Evolutionary conservation across 768 basidiomycete genomes (phyloP), one percentile per base, ranked within the genome.

Genomic region (Suillus alpinus): DNA sequence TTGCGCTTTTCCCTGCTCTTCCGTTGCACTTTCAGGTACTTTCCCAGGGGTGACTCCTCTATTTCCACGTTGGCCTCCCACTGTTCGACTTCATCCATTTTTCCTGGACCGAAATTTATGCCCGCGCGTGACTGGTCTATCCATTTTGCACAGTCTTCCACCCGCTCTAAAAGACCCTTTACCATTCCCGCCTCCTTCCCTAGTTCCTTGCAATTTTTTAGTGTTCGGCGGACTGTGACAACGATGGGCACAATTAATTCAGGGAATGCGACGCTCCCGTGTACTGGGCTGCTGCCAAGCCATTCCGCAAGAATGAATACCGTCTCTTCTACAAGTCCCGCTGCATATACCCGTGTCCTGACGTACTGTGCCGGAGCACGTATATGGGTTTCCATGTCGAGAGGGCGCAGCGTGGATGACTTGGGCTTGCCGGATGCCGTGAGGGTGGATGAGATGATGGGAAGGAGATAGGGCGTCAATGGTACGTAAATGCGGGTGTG

Each of bases 201-300:
- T 10, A 58, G 40, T 13, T 69, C 62, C 59, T 82, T 83, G 29
- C 80, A 77, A 41, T 75, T 78, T 73, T 97, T 98, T 65, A 95
- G 67, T 58, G 84, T 80, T 65, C 89, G 88, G 47, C 86, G 86
- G 56, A 99, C 77, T 1, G 84, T 78, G 12, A 91, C 81, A 16
- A 87, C 75, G 40, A 95, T 77, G 3, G 95, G 95, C 13, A 98
- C 84, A 14, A 86, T 80, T 43, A 96, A 81, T 75, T 99, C 97
- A 2, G 97, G 96, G 81, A 97, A 98, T 0, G 93, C 93, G 61
- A 98, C 87, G 72, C 89, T 92, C 1, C 86, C 89, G 53, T 92
- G 89, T 0, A 95, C 86, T 0, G 84, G 77, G 9, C 75, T 65
- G 36, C 85, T 87, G 34, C 86, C 81, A 57, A 94, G 84, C 86